A percentile compares a stretch with the other conserved stretches of the same genome.
These are phyloP conservation scores for Cercospora beticola DNA, from an alignment of 2,329 filamentous ascomycete genomes.

Conservation along the genomic window DNA sequence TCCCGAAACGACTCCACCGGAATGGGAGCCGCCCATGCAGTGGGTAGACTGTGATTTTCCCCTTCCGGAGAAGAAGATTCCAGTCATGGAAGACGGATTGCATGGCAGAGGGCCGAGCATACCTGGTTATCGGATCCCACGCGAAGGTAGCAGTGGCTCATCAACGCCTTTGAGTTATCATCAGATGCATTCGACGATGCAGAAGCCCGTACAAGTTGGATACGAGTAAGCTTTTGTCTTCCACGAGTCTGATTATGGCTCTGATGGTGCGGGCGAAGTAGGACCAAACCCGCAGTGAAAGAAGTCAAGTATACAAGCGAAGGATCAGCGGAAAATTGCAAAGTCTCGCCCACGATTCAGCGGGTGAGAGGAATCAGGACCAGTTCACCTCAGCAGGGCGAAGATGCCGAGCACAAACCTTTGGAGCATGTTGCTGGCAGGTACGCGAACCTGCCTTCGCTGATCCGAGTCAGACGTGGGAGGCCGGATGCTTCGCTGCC, in stretches of 20 bases:
- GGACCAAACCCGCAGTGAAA: neutral
- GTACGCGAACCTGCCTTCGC: neutral
- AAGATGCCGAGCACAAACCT: neutral
- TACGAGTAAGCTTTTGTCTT: neutral
- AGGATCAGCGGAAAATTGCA: neutral
- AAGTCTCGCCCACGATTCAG: neutral
- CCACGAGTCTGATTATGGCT: neutral
- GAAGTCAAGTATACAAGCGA: neutral
- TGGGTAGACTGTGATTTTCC: neutral
- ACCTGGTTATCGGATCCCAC: neutral
- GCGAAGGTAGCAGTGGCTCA: neutral
- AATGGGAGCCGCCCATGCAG: neutral
- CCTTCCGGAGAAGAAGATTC: neutral
- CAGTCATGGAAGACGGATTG: neutral
- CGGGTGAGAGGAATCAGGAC: neutral
- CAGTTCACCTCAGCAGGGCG: neutral
- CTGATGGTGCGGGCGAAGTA: neutral
- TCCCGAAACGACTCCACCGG: neutral
- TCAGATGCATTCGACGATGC: neutral
- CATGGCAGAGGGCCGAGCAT: neutral
- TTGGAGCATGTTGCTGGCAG: neutral
- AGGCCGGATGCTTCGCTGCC: neutral
- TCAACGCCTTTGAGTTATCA: neutral
- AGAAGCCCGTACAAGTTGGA: neutral
- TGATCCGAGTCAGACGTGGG: neutral